Evolutionary conservation across 2,329 filamentous ascomycete genomes (phyloP), one percentile per base, ranked within the genome.

Genomic region (Scleromitrula shiraiana): DNA sequence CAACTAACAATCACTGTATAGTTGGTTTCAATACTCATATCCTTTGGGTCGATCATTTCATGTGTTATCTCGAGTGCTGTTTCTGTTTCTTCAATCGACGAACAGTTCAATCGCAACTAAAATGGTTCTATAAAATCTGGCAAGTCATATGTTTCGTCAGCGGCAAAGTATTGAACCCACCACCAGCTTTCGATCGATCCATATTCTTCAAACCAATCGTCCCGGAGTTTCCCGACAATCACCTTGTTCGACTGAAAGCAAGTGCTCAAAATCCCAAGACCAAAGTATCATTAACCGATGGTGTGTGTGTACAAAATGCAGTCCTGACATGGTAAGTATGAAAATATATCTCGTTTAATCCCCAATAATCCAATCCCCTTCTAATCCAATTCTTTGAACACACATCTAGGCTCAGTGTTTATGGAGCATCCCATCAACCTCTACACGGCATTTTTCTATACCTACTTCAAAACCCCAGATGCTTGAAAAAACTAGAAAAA

Each of bases 381-480:
- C 26, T 33, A n/a, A 33, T 7, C 10, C 15, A 14, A n/a, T 29
- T 7, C 12, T 7, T 29, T 29, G 26, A 29, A 6, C 26, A 29
- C 12, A 7, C 26, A 14, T 2, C 10, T 15, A 33, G 30, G 30
- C 7, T 33, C n/a, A 15, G 30, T 33, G 7, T 33, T 33, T 33
- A 7, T 12, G 30, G 30, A 7, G 10, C 30, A 33, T 33, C 30
- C 15, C 30, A 14, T 33, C 30, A 14, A 12, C 30, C 49, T 9
- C 47, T 58, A 15, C 42, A 38, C 19, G 54, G 51, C 10, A 30
- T 44, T 14, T 50, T 40, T 9, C 52, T 44, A 24, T 41, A 42
- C 26, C 56, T 70, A 4, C 47, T 59, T 1, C 60, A 42, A 5
- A 64, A 67, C 33, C 67, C 65, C 0, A 47, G 55, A 0, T 53